Percentiles rank a stretch among this genome's conserved stretches.
Evolutionary conservation across 805 yeast species (phyloP).

Genomic region (Brettanomyces custersianus): DNA sequence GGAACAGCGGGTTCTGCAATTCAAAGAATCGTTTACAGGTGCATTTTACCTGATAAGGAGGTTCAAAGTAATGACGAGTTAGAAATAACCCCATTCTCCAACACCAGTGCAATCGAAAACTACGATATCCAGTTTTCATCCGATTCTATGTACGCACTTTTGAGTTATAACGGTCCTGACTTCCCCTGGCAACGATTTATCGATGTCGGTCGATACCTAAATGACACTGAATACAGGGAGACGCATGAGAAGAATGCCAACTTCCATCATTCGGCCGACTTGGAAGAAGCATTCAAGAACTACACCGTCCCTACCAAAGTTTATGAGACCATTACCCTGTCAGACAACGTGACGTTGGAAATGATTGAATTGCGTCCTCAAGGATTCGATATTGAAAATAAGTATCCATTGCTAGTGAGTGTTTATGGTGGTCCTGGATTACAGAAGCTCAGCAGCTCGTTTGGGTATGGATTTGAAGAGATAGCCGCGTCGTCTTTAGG

Average conservation of each 20-base stretch:
- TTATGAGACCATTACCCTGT: conserved; percentile 24
- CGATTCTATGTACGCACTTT: conserved; percentile 43
- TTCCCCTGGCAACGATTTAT: conserved; percentile 38
- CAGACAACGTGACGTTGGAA: conserved; percentile 34
- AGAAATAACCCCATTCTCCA: conserved; percentile 19
- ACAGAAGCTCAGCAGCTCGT: conserved; percentile 41
- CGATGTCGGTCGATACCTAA: conserved; percentile 12
- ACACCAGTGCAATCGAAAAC: conserved; percentile 30
- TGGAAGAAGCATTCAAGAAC: conserved; percentile 9
- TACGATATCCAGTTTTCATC: conserved; percentile 47
- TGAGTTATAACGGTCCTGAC: conserved; percentile 39
- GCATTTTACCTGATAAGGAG: not conserved
- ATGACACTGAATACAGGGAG: conserved; percentile 5
- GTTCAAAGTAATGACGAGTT: conserved; percentile 7
- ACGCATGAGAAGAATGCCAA: not conserved
- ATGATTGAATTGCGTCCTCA: conserved; percentile 58
- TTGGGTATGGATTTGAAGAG: conserved; percentile 48
- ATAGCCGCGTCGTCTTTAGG: conserved; percentile 47
- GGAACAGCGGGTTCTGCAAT: conserved; percentile 48
- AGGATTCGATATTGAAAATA: conserved; percentile 32
- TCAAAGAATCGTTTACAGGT: conserved; percentile 48
- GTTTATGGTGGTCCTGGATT: conserved; percentile 83
- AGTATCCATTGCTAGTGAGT: conserved; percentile 58
- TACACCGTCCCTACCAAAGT: conserved; percentile 44
- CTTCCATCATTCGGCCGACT: not conserved